A percentile compares a stretch with the other conserved stretches of the same genome.
Evolutionary conservation across 768 basidiomycete genomes (phyloP).

Genomic region (Daedaleopsis sinensis): DNA sequence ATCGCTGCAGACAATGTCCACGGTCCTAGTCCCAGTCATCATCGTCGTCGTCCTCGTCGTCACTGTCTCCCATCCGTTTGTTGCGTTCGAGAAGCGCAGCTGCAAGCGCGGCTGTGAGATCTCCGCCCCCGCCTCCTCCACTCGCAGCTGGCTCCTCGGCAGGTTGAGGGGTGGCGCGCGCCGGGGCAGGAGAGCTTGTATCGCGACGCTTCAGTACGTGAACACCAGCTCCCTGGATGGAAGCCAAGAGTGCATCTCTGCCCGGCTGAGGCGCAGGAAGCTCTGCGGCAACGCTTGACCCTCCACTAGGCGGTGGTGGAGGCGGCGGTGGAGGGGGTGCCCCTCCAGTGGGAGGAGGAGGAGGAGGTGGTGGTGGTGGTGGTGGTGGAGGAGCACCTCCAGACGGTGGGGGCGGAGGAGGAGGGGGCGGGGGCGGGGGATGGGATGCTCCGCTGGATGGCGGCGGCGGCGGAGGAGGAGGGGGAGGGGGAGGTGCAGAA

Average conservation of each 20-base stretch:
- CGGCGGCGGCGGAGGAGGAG: slow-evolving; percentile 35
- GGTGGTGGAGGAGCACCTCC: slow-evolving; percentile 36
- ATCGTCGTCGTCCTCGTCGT: slow-evolving; percentile 38
- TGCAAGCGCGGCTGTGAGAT: slow-evolving; percentile 83
- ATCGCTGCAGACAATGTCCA: background rate
- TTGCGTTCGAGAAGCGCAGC: slow-evolving; percentile 82
- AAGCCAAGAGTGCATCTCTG: slow-evolving; percentile 68
- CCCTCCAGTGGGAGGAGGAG: slow-evolving; percentile 31
- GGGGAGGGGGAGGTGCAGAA: slow-evolving; percentile 30
- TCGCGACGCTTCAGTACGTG: slow-evolving; percentile 68
- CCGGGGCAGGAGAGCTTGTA: slow-evolving; percentile 25
- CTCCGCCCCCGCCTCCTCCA: slow-evolving; percentile 55
- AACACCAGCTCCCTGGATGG: slow-evolving; percentile 82
- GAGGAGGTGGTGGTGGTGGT: slow-evolving; percentile 40
- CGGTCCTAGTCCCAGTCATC: slow-evolving; percentile 32
- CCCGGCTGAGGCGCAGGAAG: slow-evolving; percentile 61
- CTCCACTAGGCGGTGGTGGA: slow-evolving; percentile 48
- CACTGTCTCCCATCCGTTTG: slow-evolving; percentile 83
- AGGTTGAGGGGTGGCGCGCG: slow-evolving; percentile 38
- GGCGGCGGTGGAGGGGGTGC: slow-evolving; percentile 47
- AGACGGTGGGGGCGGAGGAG: slow-evolving; percentile 33
- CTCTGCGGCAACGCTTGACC: slow-evolving; percentile 24
- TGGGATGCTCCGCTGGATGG: slow-evolving; percentile 17
- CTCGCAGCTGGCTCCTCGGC: slow-evolving; percentile 40
- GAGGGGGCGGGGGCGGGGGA: slow-evolving; percentile 40